Percentiles rank a stretch among this genome's conserved stretches.
These are phyloP conservation scores for Stenocarpella maydis DNA, from an alignment of 2,329 filamentous ascomycete species.

Conservation along the genomic window DNA sequence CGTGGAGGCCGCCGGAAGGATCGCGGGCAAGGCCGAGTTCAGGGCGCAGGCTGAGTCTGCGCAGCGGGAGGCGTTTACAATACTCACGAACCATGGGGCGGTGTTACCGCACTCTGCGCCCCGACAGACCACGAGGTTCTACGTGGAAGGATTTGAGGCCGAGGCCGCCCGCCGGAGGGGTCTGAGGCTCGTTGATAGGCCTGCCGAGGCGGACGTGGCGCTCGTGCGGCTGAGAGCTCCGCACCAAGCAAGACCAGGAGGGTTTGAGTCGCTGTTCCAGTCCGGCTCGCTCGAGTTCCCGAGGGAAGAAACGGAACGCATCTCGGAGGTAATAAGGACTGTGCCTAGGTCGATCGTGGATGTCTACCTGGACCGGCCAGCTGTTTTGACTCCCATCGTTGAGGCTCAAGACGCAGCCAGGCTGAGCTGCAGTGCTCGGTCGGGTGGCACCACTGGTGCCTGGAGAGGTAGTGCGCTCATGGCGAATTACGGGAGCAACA, in stretches of 20 bases:
- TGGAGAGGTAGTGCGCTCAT: constrained; percentile 46
- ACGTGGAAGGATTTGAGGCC: constrained; percentile 39
- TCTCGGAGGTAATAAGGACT: constrained; percentile 47
- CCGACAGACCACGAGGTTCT: constrained; percentile 14
- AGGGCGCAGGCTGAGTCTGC: constrained; percentile 47
- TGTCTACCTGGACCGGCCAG: constrained; percentile 53
- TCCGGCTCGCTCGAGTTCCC: constrained; percentile 52
- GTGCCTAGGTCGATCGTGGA: constrained; percentile 52
- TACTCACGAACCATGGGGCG: constrained; percentile 38
- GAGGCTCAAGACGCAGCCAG: constrained; percentile 37
- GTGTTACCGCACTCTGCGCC: neutral
- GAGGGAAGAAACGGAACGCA: constrained; percentile 47
- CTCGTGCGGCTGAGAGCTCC: constrained; percentile 50
- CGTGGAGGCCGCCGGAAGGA: constrained; percentile 47
- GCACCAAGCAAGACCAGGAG: constrained; percentile 51
- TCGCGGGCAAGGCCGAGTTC: constrained; percentile 56
- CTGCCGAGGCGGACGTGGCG: constrained; percentile 51
- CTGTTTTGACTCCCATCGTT: constrained; percentile 52
- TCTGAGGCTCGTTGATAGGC: constrained; percentile 45
- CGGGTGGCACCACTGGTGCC: neutral
- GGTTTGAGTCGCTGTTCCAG: constrained; percentile 50
- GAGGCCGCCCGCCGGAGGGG: constrained; percentile 37
- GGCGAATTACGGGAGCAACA: constrained; percentile 49
- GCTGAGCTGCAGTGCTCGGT: neutral
- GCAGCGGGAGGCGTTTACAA: constrained; percentile 42